Percentiles rank a stretch among this genome's conserved stretches.
phyloP scores from a whole-genome alignment of 495 filamentous ascomycete genomes.

The Trichocladium uniseriatum region DNA sequence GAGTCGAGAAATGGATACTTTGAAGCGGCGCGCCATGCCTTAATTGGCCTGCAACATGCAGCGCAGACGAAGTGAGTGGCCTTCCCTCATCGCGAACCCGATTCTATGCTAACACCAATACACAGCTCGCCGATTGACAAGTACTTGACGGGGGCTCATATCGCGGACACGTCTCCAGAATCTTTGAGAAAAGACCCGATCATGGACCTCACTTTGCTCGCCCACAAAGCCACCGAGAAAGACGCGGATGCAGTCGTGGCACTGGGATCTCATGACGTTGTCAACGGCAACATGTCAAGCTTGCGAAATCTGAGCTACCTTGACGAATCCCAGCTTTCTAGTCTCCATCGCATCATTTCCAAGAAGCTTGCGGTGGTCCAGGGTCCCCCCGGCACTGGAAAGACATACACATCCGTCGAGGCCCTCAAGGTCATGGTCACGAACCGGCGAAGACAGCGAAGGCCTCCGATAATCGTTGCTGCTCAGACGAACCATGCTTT shows the following conservation, averaged over 20 bases:
- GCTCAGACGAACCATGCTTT: conserved; percentile 92
- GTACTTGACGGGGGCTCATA: conserved; percentile 36
- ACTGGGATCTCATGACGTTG: conserved; percentile 10
- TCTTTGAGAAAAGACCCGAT: conserved; percentile 24
- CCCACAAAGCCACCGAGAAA: conserved; percentile 5
- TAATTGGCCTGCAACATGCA: conserved; percentile 67
- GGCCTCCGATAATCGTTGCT: conserved; percentile 54
- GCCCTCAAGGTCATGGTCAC: conserved; percentile 60
- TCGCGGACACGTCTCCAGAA: conserved; percentile 23
- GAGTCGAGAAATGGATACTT: conserved; percentile 63
- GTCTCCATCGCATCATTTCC: conserved; percentile 60
- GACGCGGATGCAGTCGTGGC: neutral
- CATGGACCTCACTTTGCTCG: conserved; percentile 29
- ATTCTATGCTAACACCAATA: neutral
- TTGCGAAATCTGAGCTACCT: conserved; percentile 39
- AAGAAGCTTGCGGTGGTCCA: conserved; percentile 72
- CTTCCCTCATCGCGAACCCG: neutral
- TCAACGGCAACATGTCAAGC: conserved; percentile 11
- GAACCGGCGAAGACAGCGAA: conserved; percentile 28
- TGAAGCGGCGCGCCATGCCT: conserved; percentile 61
- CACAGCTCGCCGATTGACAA: conserved; percentile 25
- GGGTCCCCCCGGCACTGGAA: conserved; percentile 88
- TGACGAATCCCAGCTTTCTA: conserved; percentile 60
- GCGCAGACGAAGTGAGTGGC: conserved; percentile 46
- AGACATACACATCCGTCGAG: conserved; percentile 67